Conservation (phyloP, 331 rosid genomes). For the Ulmus americana region DNA sequence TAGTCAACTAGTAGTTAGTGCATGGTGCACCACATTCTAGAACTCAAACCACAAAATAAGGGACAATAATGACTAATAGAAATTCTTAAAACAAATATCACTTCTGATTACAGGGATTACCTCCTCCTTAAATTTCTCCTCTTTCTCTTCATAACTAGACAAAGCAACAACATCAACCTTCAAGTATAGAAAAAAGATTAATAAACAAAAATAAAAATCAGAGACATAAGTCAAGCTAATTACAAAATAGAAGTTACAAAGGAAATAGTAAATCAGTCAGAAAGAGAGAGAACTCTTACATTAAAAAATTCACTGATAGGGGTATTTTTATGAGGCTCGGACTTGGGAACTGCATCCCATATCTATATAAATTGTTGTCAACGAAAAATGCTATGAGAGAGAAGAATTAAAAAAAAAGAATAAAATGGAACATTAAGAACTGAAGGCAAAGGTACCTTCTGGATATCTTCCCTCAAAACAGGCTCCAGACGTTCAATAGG, state of each 20-base stretch:
- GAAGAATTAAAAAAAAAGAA: conserved; percentile 6
- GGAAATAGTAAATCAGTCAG: background rate
- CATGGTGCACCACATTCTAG: background rate
- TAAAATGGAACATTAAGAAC: background rate
- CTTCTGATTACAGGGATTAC: conserved; percentile 36
- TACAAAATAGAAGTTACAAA: background rate
- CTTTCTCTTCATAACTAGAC: conserved; percentile 89
- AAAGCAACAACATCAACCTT: conserved; percentile 87
- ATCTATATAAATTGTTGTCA: conserved; percentile 52
- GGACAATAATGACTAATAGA: conserved; percentile 3
- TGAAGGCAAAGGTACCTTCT: conserved; percentile 43
- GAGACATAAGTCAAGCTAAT: background rate
- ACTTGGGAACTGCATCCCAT: conserved; percentile 80
- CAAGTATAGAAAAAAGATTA: conserved; percentile 11
- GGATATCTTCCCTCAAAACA: conserved; percentile 67
- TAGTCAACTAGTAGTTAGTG: background rate
- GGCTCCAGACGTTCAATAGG: conserved; percentile 64
- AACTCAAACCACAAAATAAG: background rate
- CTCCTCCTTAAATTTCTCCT: conserved; percentile 83
- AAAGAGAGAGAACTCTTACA: conserved; percentile 41
- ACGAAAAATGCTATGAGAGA: conserved; percentile 11
- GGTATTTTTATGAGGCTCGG: conserved; percentile 58
- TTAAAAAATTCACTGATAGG: conserved; percentile 81
- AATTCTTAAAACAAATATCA: conserved; percentile 7
- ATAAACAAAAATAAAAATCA: too few relatives aligned